A percentile compares a stretch with the other conserved stretches of the same genome.
Conservation (phyloP, 768 basidiomycete genomes). For the Pisolithus orientalis region DNA sequence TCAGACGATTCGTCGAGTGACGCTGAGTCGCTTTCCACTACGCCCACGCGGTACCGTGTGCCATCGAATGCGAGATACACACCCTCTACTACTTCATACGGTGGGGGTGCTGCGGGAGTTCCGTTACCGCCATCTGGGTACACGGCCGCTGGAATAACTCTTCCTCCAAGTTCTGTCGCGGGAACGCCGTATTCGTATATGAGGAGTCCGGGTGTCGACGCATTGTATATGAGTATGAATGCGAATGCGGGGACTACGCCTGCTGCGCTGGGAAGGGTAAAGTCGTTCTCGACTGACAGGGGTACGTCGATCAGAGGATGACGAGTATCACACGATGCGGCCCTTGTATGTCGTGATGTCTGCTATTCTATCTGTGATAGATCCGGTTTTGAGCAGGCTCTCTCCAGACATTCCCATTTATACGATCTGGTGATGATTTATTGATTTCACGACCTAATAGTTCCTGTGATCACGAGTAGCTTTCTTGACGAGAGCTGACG, state of each 20-base stretch:
- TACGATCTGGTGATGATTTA: too few species aligned
- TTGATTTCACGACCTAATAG: too few species aligned
- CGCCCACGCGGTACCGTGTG: constrained; percentile 16
- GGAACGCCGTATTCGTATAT: constrained; percentile 19
- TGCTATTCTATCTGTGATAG: too few species aligned
- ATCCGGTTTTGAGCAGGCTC: too few species aligned
- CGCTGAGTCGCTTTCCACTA: constrained; percentile 31
- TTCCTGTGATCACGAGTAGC: too few species aligned
- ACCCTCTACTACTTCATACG: neutral
- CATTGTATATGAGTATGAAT: constrained; percentile 6
- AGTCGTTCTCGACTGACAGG: constrained; percentile 15
- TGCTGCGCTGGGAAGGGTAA: constrained; percentile 16
- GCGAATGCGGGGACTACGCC: constrained; percentile 17
- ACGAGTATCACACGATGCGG: neutral
- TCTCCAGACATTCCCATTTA: too few species aligned
- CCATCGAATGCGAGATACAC: constrained; percentile 8
- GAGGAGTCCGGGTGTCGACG: constrained; percentile 9
- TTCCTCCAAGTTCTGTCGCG: constrained; percentile 1
- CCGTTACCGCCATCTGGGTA: constrained; percentile 10
- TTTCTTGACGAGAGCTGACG: too few species aligned
- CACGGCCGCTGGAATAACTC: constrained; percentile 7
- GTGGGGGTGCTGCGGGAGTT: constrained; percentile 11
- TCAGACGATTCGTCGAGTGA: constrained; percentile 29
- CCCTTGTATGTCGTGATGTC: too few species aligned
- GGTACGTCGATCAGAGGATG: constrained; percentile 1